A percentile compares a stretch with the other conserved stretches of the same genome.
Evolutionary conservation across 805 yeast species (phyloP).

Genomic region (Kuraishia borneana): DNA sequence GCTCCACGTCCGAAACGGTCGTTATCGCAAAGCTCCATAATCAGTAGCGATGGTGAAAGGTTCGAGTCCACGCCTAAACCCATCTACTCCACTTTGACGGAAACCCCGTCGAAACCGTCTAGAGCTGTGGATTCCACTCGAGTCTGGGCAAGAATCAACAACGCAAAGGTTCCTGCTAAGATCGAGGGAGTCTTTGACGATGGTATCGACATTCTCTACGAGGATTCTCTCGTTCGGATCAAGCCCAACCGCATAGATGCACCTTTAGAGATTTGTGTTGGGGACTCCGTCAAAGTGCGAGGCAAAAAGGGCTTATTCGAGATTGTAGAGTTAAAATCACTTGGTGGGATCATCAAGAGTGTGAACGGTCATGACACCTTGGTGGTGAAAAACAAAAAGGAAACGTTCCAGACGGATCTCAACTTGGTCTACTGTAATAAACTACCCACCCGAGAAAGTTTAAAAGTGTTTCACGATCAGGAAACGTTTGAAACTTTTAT

Average conservation of each 20-base stretch:
- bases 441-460: background rate
- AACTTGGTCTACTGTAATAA: background rate
- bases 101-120: background rate
- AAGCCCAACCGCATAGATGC: constrained; percentile 22
- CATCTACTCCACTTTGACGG: background rate
- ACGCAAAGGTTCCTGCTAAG: constrained; percentile 5
- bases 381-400: background rate
- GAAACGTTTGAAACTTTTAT: constrained; percentile 6
- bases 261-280: constrained; percentile 43
- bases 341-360: too few relatives aligned
- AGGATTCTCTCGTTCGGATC: constrained; percentile 2
- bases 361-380: too few relatives aligned
- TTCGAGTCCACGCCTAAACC: too few relatives aligned
- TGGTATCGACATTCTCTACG: constrained; percentile 2
- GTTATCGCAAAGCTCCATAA: background rate
- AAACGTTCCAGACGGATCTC: background rate
- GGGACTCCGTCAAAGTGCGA: constrained; percentile 33
- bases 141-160: constrained; percentile 7
- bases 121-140: too few relatives aligned
- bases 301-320: too few relatives aligned
- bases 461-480: constrained; percentile 8
- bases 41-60: background rate
- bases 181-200: constrained; percentile 3
- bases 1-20: constrained; percentile 5
- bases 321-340: too few relatives aligned